Evolutionary conservation across 148 eudicot genomes (phyloP), one percentile per base, ranked within the genome.

Genomic region (Limonium bicolor): DNA sequence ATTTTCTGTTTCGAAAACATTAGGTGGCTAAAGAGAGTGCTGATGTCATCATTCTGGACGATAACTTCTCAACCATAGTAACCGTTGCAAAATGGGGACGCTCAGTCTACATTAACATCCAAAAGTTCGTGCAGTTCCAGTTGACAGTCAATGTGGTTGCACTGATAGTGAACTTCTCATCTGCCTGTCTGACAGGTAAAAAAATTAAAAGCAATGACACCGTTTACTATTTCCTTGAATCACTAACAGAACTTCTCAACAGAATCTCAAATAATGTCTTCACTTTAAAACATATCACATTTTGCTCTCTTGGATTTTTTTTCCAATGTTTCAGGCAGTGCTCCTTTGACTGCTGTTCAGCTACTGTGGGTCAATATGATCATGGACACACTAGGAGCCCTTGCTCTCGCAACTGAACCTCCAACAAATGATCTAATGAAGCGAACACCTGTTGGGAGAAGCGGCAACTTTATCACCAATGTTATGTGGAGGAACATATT

Each of bases 21-120:
- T 66, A 90, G 97, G 97, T 90, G 50, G 97, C 95, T 29, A 90
- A 90, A 59, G 97, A 84, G 71, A 90, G 97, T 53, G 97, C 95
- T 9, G 97, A 90, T 56, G 95, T 90, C 55, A 90, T 90, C 50
- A 90, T 90, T 60, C 76, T 90, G 39, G 97, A 90, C 28, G 97
- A 90, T 54, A 90, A 90, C 47, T 90, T 90, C 78, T 90, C 97
- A 54, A 90, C 97, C 8, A 90, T 90, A 48, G 94, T 81, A 26
- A 84, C 97, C 0, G 97, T 90, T n/a, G 97, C 97, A 27, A 90
- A 73, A 77, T 90, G 97, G 97, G 97, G 97, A 7, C 97, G 97
- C 53, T 90, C 95, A 33, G 97, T 90, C 46, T 84, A 80, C 56
- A 59, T 78, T 34, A 90, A 90, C 69, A 90, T 90, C 54, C 97